Conservation (phyloP, 1,284 basidiomycete genomes). For the Dichomitus squalens region DNA sequence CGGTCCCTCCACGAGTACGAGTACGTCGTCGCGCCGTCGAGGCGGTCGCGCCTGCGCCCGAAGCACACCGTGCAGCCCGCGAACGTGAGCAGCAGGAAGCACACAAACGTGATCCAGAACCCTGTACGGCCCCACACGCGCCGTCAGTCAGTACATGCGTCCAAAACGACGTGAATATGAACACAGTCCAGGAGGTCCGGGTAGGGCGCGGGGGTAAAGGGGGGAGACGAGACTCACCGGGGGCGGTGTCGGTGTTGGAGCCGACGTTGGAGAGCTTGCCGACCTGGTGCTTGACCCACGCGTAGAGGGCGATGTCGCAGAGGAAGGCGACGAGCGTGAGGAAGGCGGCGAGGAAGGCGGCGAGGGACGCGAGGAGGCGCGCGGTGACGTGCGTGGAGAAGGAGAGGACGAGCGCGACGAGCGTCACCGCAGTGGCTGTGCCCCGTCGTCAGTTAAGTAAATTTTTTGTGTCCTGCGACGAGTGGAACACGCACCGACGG, state of each 20-base stretch:
- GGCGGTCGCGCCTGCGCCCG: constrained; percentile 50
- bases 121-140: constrained; percentile 38
- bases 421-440: constrained; percentile 61
- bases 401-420: constrained; percentile 64
- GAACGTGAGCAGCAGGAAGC: constrained; percentile 62
- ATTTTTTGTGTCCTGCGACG: background rate
- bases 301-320: constrained; percentile 75
- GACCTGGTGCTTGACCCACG: constrained; percentile 58
- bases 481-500: constrained; percentile 54
- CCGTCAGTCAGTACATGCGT: background rate
- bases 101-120: constrained; percentile 76
- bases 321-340: constrained; percentile 71
- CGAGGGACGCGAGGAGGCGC: constrained; percentile 59
- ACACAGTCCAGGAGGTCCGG: background rate
- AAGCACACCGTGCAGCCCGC: constrained; percentile 72
- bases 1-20: constrained; percentile 30
- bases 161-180: background rate
- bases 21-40: constrained; percentile 31
- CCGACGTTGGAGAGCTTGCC: constrained; percentile 46
- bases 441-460: background rate
- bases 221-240: constrained; percentile 44
- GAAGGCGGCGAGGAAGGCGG: constrained; percentile 66
- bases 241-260: constrained; percentile 53
- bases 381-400: constrained; percentile 63
- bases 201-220: background rate